Percentiles rank a stretch among this genome's conserved stretches.
Conservation (phyloP, 805 yeast genomes). For the Yarrowia sp. region DNA sequence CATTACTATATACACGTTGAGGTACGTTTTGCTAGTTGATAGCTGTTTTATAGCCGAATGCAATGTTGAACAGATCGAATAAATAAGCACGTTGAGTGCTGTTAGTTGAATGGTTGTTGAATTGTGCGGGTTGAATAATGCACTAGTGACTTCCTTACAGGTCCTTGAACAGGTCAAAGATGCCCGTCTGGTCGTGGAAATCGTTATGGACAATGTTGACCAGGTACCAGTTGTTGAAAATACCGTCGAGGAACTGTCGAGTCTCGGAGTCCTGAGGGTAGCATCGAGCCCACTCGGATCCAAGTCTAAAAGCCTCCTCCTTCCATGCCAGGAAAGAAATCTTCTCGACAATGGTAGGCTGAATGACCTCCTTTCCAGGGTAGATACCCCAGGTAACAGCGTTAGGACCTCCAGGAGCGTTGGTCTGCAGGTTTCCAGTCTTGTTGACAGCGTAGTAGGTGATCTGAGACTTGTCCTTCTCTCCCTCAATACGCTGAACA, state of each 20-base stretch:
- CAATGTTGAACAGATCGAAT: slow-evolving; percentile 19
- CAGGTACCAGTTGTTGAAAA: slow-evolving; percentile 63
- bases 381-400: slow-evolving; percentile 99
- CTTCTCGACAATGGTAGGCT: slow-evolving; percentile 93
- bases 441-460: slow-evolving; percentile 75
- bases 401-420: slow-evolving; percentile 76
- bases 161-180: slow-evolving; percentile 32
- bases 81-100: slow-evolving; percentile 27
- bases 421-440: slow-evolving; percentile 58
- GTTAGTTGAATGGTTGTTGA: background rate
- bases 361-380: slow-evolving; percentile 92
- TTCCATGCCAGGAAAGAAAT: slow-evolving; percentile 95
- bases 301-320: slow-evolving; percentile 84
- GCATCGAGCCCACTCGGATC: slow-evolving; percentile 67
- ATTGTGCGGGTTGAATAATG: background rate
- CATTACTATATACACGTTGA: slow-evolving; percentile 27
- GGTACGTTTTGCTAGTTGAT: slow-evolving; percentile 16
- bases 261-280: slow-evolving; percentile 39
- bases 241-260: slow-evolving; percentile 45
- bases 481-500: slow-evolving; percentile 44
- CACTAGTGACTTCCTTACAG: background rate
- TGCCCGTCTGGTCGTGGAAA: slow-evolving; percentile 42
- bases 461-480: slow-evolving; percentile 44
- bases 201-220: slow-evolving; percentile 92
- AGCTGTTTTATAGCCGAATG: slow-evolving; percentile 17